Evolutionary conservation across 148 eudicot species (phyloP).

Genomic region (Amaranthus hypochondriacus): DNA sequence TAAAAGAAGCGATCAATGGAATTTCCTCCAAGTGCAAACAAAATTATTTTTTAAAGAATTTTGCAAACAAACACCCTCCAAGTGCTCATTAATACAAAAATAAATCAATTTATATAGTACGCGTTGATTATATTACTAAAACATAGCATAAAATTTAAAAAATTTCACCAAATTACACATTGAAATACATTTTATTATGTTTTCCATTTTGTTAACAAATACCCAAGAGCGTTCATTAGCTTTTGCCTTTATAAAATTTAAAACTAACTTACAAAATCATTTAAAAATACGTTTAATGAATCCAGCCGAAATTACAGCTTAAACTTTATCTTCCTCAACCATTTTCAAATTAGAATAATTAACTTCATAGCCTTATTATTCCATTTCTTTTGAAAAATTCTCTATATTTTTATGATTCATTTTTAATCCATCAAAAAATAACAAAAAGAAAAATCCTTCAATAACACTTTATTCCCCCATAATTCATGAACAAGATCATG

Average conservation of each 20-base stretch:
- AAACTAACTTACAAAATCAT: neutral
- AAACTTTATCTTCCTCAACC: slow-evolving; percentile 6
- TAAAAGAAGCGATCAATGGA: no score
- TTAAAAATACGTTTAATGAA: slow-evolving; percentile 6
- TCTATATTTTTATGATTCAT: neutral
- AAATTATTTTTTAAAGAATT: no score
- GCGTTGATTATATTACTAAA: no score
- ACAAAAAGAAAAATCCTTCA: neutral
- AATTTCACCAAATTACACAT: no score
- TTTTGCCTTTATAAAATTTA: neutral
- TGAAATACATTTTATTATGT: no score
- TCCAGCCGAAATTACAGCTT: slow-evolving; percentile 5
- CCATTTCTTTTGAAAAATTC: slow-evolving; percentile 1
- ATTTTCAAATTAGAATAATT: slow-evolving; percentile 3
- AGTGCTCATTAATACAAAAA: no score
- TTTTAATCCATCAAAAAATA: neutral
- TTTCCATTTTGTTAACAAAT: no score
- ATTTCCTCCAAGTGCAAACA: no score
- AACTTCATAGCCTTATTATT: neutral
- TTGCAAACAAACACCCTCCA: no score
- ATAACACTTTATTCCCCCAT: neutral
- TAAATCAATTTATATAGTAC: no score
- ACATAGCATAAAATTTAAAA: no score
- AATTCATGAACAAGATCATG: neutral
- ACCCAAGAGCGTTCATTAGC: no score